Conservation (phyloP, 192 early-diverging fungal genomes). For the Coemansia sp. region DNA sequence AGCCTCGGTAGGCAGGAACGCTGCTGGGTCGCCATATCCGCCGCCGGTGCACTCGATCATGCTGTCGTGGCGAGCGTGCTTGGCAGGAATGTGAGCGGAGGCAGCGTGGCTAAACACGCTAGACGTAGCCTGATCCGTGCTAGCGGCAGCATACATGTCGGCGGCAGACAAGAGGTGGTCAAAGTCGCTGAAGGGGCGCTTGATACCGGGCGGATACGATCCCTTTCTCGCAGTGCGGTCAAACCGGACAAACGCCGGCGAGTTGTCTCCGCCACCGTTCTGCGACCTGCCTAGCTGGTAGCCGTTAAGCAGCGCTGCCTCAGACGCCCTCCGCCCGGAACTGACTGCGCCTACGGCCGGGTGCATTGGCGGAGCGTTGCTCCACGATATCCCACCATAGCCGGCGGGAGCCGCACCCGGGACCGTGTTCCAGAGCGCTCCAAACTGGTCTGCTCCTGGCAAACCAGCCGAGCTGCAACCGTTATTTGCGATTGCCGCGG, state of each 20-base stretch:
- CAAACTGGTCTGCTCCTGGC: background rate
- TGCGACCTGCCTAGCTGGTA: slow-evolving; percentile 33
- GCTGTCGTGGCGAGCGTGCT: slow-evolving; percentile 39
- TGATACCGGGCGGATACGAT: slow-evolving; percentile 35
- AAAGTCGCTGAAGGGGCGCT: slow-evolving; percentile 46
- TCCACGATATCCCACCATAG: slow-evolving; percentile 13
- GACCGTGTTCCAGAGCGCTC: background rate
- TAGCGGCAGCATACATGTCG: slow-evolving; percentile 25
- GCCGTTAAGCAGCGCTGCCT: slow-evolving; percentile 13
- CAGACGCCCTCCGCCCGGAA: slow-evolving; percentile 12
- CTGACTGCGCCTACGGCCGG: background rate
- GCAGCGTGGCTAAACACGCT: slow-evolving; percentile 14
- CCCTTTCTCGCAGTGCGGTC: slow-evolving; percentile 13
- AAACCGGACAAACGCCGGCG: background rate
- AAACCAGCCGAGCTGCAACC: background rate
- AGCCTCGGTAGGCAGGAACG: slow-evolving; percentile 9
- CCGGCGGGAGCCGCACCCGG: background rate
- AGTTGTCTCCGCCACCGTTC: background rate
- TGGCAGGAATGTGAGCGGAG: slow-evolving; percentile 10
- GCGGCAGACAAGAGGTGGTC: slow-evolving; percentile 41
- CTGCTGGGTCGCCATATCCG: background rate
- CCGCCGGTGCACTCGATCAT: slow-evolving; percentile 2
- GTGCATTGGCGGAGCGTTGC: slow-evolving; percentile 1
- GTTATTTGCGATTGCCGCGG: background rate
- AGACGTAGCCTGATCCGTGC: background rate